Base-by-base conservation (phyloP, 2,329 filamentous ascomycete species). In the Davidsoniella eucalypti region DNA sequence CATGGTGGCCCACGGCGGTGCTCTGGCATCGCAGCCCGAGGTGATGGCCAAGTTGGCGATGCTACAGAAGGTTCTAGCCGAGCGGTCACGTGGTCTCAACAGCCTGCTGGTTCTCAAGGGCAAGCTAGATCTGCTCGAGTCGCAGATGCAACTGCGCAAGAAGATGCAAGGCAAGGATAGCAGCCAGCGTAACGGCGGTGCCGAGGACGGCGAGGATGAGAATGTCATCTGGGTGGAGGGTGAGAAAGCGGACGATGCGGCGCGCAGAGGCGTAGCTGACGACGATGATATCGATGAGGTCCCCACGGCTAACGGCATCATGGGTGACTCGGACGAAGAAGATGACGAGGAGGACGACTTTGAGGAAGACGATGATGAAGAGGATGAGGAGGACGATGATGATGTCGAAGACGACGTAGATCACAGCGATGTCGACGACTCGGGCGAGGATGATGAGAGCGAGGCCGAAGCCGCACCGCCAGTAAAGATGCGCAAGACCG, bases 111-210 rank as follows among this genome's bases (percentile, higher is more conserved):
- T 88, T 17, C 73, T 98, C 54, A 95, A 95, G 69, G 92, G 92
- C 21, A 94, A 95, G 65, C 73, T 98, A 29, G 90, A 96, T 61
- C 86, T 98, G 77, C 73, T 96, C 45, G 84, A 92, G 59, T 82
- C 86, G 5, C 92, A 98, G 66, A 81, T 96, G 64, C 78, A 85
- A 58, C 68, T 94, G 58, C 74, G 92, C 46, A 78, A 78, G 51
- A 76, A 74, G 54, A 78, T 87, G 65, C 78, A 82, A 59, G 47
- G 54, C 44, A 53, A 50, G 47, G 49, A 52, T 38, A 42, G 39
- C 6, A 72, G 65, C 55, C 62, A 52, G 54, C 60, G 51, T 55
- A 62, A 56, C 51, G 54, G 56, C 5, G 60, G 56, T 23, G 59
- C 54, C 16, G 68, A 69, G 44, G 67, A 70, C 16, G 69, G 69